phyloP scores from a whole-genome alignment of 2,329 filamentous ascomycete genomes.

The Cladosporium sp. region DNA sequence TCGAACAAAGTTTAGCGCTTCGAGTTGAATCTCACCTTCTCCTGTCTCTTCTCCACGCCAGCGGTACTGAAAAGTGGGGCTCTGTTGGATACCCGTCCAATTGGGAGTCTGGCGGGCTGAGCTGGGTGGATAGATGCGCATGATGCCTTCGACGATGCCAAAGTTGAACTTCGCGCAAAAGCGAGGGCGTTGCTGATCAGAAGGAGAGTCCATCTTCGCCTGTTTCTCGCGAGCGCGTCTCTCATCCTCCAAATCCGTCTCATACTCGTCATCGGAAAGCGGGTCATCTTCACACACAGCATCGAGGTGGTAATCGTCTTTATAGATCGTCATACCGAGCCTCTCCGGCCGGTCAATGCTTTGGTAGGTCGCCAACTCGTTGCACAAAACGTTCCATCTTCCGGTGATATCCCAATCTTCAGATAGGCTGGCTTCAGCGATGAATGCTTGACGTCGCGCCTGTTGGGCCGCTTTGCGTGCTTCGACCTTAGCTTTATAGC shows the following conservation, averaged over 20 bases:
- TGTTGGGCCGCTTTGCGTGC: neutral
- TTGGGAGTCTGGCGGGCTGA: neutral
- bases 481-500: neutral
- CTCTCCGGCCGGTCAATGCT: neutral
- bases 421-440: neutral
- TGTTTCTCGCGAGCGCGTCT: neutral
- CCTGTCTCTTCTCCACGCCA: neutral
- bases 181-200: neutral
- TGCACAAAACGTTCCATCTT: neutral
- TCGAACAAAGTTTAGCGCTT: neutral
- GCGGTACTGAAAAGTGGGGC: neutral
- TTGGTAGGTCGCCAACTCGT: neutral
- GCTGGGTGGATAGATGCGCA: neutral
- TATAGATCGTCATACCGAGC: neutral
- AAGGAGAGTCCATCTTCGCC: neutral
- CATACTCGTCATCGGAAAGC: neutral
- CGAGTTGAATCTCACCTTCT: neutral
- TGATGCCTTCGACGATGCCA: neutral
- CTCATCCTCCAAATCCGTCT: neutral
- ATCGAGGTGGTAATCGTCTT: neutral
- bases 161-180: neutral
- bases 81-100: neutral
- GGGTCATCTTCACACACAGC: neutral
- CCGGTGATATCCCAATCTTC: neutral
- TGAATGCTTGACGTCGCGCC: neutral